Conservation (phyloP, 2,329 filamentous ascomycete species). For the Calonectria pseudoreteaudii region DNA sequence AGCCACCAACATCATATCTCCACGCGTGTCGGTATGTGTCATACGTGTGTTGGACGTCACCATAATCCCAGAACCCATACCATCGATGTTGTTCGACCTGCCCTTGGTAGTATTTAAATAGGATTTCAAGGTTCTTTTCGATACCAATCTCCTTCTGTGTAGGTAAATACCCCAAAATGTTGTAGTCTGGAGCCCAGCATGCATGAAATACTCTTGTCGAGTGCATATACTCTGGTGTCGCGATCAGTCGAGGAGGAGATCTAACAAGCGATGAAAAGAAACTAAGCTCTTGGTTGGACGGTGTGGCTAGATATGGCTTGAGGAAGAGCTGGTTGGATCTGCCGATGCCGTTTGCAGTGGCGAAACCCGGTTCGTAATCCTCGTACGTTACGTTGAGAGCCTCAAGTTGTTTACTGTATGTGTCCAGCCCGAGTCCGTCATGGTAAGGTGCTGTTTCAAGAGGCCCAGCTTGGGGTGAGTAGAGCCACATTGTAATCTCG, state of each 20-base stretch:
- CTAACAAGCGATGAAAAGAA: constrained; percentile 40
- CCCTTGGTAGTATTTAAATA: constrained; percentile 65
- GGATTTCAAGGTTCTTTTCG: constrained; percentile 64
- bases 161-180: constrained; percentile 11
- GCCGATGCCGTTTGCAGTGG: constrained; percentile 67
- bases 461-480: constrained; percentile 66
- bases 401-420: constrained; percentile 68
- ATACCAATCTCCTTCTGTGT: constrained; percentile 52
- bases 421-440: constrained; percentile 66
- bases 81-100: constrained; percentile 68
- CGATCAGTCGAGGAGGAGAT: constrained; percentile 62
- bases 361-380: constrained; percentile 67
- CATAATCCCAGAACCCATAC: constrained; percentile 73
- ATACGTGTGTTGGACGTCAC: constrained; percentile 73
- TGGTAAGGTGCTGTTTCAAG: constrained; percentile 69
- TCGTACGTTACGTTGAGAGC: constrained; percentile 73
- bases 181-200: constrained; percentile 27
- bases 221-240: constrained; percentile 59
- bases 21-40: constrained; percentile 68
- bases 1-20: constrained; percentile 73
- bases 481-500: constrained; percentile 69
- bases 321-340: constrained; percentile 68
- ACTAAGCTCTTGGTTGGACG: constrained; percentile 58
- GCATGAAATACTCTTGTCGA: constrained; percentile 30
- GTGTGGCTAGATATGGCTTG: constrained; percentile 58